A percentile compares a stretch with the other conserved stretches of the same genome.
Conservation (phyloP, 2,329 filamentous ascomycete species). For the Leptographium flavum region DNA sequence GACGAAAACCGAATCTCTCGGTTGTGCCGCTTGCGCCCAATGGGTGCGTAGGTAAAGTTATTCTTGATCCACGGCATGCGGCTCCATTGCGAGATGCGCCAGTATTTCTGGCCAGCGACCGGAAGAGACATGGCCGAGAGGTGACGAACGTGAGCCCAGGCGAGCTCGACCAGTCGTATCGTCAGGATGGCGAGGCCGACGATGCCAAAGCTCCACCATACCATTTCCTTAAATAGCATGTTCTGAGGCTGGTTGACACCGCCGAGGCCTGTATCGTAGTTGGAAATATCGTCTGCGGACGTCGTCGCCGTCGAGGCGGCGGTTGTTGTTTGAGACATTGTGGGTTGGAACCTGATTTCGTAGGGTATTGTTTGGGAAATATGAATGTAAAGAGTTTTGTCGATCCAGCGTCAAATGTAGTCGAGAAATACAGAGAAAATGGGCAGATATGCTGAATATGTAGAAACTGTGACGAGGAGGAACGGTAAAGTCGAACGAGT, state of each 20-base stretch:
- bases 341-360: too few species aligned
- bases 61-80: conserved; percentile 51
- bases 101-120: conserved; percentile 41
- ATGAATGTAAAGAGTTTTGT: too few species aligned
- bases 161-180: conserved; percentile 38
- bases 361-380: too few species aligned
- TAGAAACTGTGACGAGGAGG: not conserved
- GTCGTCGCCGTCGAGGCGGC: not conserved
- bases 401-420: too few species aligned
- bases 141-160: conserved; percentile 42
- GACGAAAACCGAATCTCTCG: conserved; percentile 29
- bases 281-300: conserved; percentile 25
- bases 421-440: too few species aligned
- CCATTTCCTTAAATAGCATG: conserved; percentile 37
- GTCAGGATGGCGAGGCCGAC: conserved; percentile 37
- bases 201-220: conserved; percentile 48
- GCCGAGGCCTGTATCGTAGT: conserved; percentile 40
- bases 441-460: not conserved
- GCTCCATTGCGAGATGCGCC: conserved; percentile 40
- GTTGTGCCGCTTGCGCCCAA: conserved; percentile 53
- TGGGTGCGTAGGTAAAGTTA: conserved; percentile 46
- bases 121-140: conserved; percentile 42
- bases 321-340: not conserved
- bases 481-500: not conserved
- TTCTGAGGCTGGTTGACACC: conserved; percentile 48